Base-by-base conservation (phyloP, 2,329 filamentous ascomycete genomes). In the Fusarium transvaalense region DNA sequence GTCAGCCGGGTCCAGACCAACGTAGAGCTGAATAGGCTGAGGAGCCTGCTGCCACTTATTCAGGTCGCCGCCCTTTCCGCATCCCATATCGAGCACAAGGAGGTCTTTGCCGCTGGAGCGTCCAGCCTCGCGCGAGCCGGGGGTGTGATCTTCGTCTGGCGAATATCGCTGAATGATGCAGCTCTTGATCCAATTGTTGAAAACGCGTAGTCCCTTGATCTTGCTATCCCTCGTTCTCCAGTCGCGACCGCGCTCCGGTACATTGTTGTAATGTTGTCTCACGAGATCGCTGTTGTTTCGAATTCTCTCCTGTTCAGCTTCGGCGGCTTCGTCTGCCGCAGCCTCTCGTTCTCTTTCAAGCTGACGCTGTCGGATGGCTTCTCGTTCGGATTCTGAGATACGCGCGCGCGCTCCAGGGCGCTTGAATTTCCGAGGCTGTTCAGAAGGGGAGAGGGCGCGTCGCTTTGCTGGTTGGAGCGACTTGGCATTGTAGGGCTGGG, bases 141-240 rank as follows among this genome's bases (percentile, higher is more conserved):
- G 87, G 1, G 86, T 82, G 70, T 90, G 90, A 64, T 92, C 89
- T 78, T 95, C 92, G 68, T 91, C 89, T 0, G 92, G 92, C 6
- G 93, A 93, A 81, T 97, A 98, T 78, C 97, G 97, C 77, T 98
- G 94, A 71, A 99, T 98, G 72, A 98, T 88, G 50, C 92, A 95
- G 76, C 93, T 97, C 84, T 99, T 99, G 81, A 99, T 88, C 96
- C 96, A 99, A 80, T 99, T 99, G 82, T 99, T 99, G 84, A 97
- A 96, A 71, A 92, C 93, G 54, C 96, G 89, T 54, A 99, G 83
- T 1, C 96, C 96, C 81, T 97, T 97, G 83, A 99, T 99, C 75
- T 92, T 91, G 79, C 92, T 97, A 75, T 97, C 94, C 9, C 93
- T 97, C 77, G 92, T 93, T 50, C 96, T 89, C 95, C 96, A 99